A percentile compares a stretch with the other conserved stretches of the same genome.
These are phyloP conservation scores for Hymenoscyphus scutula DNA, from an alignment of 2,329 filamentous ascomycete species.

Conservation along the genomic window DNA sequence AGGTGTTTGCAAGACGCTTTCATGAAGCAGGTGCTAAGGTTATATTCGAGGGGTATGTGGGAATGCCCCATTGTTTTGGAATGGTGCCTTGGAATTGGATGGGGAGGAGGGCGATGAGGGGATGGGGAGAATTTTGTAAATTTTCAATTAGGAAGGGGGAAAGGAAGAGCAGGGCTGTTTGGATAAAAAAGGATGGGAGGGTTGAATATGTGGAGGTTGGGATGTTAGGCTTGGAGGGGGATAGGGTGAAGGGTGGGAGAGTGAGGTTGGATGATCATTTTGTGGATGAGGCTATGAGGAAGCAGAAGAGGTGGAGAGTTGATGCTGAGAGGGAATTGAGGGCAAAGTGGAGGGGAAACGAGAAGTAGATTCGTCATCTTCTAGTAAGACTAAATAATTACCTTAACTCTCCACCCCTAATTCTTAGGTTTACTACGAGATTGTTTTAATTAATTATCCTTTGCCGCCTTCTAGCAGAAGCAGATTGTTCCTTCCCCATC, in stretches of 20 bases:
- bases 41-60: not conserved
- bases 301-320: not conserved
- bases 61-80: not conserved
- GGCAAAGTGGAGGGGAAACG: not conserved
- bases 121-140: not conserved
- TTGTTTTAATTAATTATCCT: too few species aligned
- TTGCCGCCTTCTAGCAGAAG: too few species aligned
- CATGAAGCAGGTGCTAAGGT: not conserved
- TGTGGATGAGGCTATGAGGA: not conserved
- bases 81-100: slow-evolving; percentile 1
- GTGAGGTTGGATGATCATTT: not conserved
- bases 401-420: too few species aligned
- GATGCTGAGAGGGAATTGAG: not conserved
- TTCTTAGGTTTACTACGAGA: too few species aligned
- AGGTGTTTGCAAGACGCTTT: not conserved
- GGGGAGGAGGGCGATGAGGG: not conserved
- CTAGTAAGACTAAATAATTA: too few species aligned
- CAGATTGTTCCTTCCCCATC: too few species aligned
- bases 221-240: not conserved
- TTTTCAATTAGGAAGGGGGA: not conserved
- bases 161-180: not conserved
- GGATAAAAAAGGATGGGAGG: not conserved
- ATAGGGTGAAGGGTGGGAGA: not conserved
- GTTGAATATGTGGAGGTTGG: not conserved
- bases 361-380: too few species aligned